Conservation (phyloP, 148 eudicot genomes). For the Vaccinium darrowii region DNA sequence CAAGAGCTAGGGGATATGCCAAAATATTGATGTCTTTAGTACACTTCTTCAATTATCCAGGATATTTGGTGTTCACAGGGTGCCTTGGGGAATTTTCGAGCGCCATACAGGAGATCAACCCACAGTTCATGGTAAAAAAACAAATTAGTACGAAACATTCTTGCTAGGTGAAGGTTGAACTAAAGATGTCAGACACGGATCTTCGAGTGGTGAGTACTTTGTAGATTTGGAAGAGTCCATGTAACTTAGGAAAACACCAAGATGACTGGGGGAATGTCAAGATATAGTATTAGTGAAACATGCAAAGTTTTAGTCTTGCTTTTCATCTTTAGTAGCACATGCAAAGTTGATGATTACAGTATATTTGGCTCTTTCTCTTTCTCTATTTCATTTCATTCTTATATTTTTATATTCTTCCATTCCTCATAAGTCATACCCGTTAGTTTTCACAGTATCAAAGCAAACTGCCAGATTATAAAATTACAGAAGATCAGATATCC, state of each 20-base stretch:
- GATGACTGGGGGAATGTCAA: background rate
- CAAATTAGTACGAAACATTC: background rate
- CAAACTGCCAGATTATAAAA: background rate
- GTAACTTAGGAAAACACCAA: background rate
- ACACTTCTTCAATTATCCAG: background rate
- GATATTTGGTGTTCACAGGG: background rate
- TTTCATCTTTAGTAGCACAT: constrained; percentile 1
- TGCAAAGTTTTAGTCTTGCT: background rate
- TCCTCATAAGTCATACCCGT: background rate
- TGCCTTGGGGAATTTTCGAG: background rate
- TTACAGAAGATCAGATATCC: background rate
- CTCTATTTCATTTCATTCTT: background rate
- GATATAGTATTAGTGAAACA: background rate
- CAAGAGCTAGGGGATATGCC: too few relatives aligned
- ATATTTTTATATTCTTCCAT: background rate
- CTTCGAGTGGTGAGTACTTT: background rate
- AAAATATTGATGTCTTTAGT: background rate
- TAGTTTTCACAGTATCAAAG: background rate
- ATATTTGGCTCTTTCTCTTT: background rate
- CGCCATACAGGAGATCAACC: background rate
- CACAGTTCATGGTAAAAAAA: background rate
- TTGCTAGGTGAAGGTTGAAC: background rate
- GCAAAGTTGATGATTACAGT: background rate
- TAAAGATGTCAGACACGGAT: background rate
- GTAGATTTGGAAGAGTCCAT: background rate